These are phyloP conservation scores for Pilasporangium apinafurcum DNA, from an alignment of 352 stramenopile genomes.

Conservation along the genomic window DNA sequence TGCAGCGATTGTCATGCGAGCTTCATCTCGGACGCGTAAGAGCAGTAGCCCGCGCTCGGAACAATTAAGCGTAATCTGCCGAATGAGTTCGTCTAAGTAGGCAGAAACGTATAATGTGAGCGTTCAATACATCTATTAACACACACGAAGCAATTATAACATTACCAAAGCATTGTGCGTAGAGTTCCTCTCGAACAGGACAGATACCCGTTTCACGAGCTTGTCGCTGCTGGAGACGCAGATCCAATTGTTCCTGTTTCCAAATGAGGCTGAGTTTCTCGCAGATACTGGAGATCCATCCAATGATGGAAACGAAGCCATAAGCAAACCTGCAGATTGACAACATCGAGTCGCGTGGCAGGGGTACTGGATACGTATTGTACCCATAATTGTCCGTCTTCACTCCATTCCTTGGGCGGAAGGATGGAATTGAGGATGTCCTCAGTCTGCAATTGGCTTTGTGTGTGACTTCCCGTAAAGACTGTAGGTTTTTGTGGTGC, in stretches of 20 bases:
- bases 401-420: slow-evolving; percentile 83
- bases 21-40: slow-evolving; percentile 87
- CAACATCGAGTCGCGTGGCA: slow-evolving; percentile 88
- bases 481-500: slow-evolving; percentile 35
- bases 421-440: slow-evolving; percentile 92
- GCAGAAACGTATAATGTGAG: no score
- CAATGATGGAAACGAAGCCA: background rate
- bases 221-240: slow-evolving; percentile 86
- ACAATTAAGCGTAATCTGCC: slow-evolving; percentile 93
- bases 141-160: background rate
- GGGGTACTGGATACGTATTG: slow-evolving; percentile 91
- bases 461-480: slow-evolving; percentile 53
- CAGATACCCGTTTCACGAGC: slow-evolving; percentile 92
- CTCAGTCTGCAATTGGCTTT: slow-evolving; percentile 69
- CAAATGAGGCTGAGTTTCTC: background rate
- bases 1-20: slow-evolving; percentile 88
- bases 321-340: slow-evolving; percentile 67
- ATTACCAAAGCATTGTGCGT: slow-evolving; percentile 88
- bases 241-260: slow-evolving; percentile 79
- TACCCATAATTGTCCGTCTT: slow-evolving; percentile 90
- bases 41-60: slow-evolving; percentile 86
- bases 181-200: slow-evolving; percentile 89
- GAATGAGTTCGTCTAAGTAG: slow-evolving; percentile 90
- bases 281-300: background rate
- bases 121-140: no score